Evolutionary conservation across 192 early-diverging fungal genomes (phyloP), one percentile per base, ranked within the genome.

Genomic region (Linnemannia exigua): DNA sequence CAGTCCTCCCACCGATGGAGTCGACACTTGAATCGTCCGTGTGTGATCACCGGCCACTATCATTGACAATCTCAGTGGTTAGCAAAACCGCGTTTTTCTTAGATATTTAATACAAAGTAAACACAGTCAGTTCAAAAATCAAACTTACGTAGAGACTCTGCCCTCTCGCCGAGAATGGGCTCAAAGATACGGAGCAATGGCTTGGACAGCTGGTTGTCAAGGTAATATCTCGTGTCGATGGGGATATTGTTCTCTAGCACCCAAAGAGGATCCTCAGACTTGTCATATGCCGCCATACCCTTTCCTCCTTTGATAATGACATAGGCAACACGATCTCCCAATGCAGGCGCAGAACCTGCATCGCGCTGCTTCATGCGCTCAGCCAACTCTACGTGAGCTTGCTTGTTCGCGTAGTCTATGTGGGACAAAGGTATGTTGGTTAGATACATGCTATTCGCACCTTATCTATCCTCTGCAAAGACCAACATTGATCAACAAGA

Each of bases 201-300:
- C 19, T 98, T 98, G 16, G 96, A 93, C 46, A 99, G 89, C 88
- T 99, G 98, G 77, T 99, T 97, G 73, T 99, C 97, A 33, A 99
- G 90, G 79, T 99, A 99, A 82, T 99, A 97, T 77, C 93, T 96
- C 0, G 97, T 97, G 84, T 99, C 98, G 71, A 99, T 98, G 2
- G 98, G 97, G 54, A 99, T 89, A 87, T 98, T 99, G 87, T 99
- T 96, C 67, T 99, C 98, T 51, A 99, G 92, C n/a, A 99, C 98
- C 81, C 95, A 98, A 58, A 99, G 94, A 31, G 98, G 98, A 82
- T 99, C 98, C 86, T 99, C 98, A 2, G 98, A 97, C 79, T 98
- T 97, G 75, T 99, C 98, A 79, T 99, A 99, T 12, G 97, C 96
- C 47, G 96, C 95, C 15, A 96, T 93, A 71, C 94, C 93, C 75